Evolutionary conservation across 805 yeast species (phyloP), one percentile per base, ranked within the genome.

Genomic region (Candida maris): DNA sequence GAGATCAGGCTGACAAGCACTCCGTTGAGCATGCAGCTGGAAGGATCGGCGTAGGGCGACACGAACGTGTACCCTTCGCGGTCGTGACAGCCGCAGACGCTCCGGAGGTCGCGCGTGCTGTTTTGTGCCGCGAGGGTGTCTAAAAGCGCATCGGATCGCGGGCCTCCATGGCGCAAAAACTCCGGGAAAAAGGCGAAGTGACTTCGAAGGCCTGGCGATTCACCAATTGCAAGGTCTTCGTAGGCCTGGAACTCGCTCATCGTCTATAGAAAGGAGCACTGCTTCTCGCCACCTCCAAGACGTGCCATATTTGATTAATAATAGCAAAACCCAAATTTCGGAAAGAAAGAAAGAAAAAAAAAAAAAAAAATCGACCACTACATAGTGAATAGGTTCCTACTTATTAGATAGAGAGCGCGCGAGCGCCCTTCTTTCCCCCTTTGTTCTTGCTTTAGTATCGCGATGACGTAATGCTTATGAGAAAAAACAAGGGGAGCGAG

Each of bases 1-100:
- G 75, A 65, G 1, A 64, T 38, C 0, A 56, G 23, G 12, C 68
- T 62, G 27, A 57, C 59, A 6, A 71, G 44, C 2, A 67, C 43
- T 9, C 78, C 81, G 39, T 65, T 70, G 14, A 70, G 56, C 36
- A 75, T 57, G 45, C 81, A 76, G 0, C 79, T 75, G 1, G 81
- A 63, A 29, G 72, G 64, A 45, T 75, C 81, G 15, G 64, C 62
- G 38, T 66, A 43, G 51, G 30, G 41, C 42, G 54, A 73, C 31
- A 22, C 65, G 55, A 32, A 65, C 51, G 70, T 69, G 63, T 47
- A 60, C 3, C 79, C 79, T 32, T 71, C 77, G 7, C 45, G 46
- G 40, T 63, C 65, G 18, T 45, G 48, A 39, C 74, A 69, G 8
- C 41, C 48, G 19, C 48, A 44, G 7, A 6, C 29, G 14, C 9